A percentile compares a stretch with the other conserved stretches of the same genome.
Evolutionary conservation across 345 rosid species (phyloP).

Genomic region (Citrus sp.): DNA sequence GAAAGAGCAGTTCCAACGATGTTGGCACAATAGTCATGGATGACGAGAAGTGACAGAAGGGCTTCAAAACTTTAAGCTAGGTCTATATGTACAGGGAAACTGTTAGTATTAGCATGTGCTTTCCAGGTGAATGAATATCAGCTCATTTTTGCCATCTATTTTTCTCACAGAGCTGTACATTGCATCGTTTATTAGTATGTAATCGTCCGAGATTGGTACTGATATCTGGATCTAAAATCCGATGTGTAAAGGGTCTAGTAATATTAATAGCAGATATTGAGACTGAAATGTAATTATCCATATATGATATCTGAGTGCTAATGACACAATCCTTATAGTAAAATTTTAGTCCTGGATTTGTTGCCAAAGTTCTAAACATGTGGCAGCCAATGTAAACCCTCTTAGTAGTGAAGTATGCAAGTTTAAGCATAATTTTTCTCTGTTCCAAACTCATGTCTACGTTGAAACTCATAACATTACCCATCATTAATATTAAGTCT

Average conservation of each 20-base stretch:
- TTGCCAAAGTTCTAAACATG: too few relatives aligned
- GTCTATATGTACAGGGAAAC: conserved; percentile 1
- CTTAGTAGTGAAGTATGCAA: too few relatives aligned
- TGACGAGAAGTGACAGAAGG: background rate
- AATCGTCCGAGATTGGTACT: background rate
- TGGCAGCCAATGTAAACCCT: too few relatives aligned
- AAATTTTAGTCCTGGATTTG: too few relatives aligned
- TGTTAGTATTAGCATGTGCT: background rate
- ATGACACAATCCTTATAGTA: background rate
- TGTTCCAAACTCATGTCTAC: too few relatives aligned
- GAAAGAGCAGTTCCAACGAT: background rate
- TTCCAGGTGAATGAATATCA: conserved; percentile 1
- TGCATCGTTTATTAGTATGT: background rate
- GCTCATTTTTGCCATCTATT: conserved; percentile 5
- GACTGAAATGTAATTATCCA: background rate
- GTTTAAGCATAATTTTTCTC: too few relatives aligned
- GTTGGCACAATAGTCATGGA: background rate
- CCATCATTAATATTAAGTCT: too few relatives aligned
- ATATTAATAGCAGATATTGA: background rate
- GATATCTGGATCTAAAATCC: background rate
- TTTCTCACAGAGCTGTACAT: conserved; percentile 9
- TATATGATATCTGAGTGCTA: background rate
- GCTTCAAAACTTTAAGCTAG: background rate
- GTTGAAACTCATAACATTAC: too few relatives aligned
- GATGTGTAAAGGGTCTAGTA: background rate